Evolutionary conservation across 2,329 filamentous ascomycete species (phyloP).

Genomic region (Xylaria sp.): DNA sequence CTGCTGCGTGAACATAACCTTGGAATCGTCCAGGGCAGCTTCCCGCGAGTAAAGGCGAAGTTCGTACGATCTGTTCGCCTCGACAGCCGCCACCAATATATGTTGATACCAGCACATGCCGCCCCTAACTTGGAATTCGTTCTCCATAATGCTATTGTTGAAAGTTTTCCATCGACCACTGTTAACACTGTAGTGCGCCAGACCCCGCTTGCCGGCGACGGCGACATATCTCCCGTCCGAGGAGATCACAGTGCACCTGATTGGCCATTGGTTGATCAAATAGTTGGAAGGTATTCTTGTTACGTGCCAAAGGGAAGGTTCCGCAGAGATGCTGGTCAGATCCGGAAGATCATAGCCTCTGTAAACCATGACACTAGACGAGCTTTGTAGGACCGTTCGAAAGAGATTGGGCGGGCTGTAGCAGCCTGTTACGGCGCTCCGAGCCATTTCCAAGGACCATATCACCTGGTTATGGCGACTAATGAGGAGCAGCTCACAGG

Average conservation of each 20-base stretch:
- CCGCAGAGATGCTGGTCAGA: conserved; percentile 83
- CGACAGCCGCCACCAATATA: conserved; percentile 88
- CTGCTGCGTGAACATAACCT: conserved; percentile 69
- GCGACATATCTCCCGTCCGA: conserved; percentile 91
- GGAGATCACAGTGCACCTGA: conserved; percentile 80
- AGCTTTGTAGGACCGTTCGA: conserved; percentile 82
- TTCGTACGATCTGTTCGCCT: conserved; percentile 75
- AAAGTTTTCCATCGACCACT: conserved; percentile 97
- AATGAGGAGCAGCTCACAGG: conserved; percentile 76
- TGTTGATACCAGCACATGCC: conserved; percentile 99
- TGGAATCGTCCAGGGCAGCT: conserved; percentile 64
- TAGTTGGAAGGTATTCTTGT: conserved; percentile 80
- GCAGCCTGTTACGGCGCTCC: conserved; percentile 87
- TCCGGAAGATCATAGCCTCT: conserved; percentile 88
- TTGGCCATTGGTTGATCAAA: conserved; percentile 88
- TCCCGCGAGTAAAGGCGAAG: conserved; percentile 92
- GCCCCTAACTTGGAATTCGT: conserved; percentile 85
- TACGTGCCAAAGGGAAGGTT: conserved; percentile 92
- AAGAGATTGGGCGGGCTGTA: conserved; percentile 89
- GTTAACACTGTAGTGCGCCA: conserved; percentile 92
- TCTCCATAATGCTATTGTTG: conserved; percentile 71
- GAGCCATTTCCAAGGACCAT: conserved; percentile 86
- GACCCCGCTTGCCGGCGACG: conserved; percentile 84
- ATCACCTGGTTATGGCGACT: conserved; percentile 67
- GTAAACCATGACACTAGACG: conserved; percentile 84